Base-by-base conservation (phyloP, 345 rosid genomes). In the Salix caprea region DNA sequence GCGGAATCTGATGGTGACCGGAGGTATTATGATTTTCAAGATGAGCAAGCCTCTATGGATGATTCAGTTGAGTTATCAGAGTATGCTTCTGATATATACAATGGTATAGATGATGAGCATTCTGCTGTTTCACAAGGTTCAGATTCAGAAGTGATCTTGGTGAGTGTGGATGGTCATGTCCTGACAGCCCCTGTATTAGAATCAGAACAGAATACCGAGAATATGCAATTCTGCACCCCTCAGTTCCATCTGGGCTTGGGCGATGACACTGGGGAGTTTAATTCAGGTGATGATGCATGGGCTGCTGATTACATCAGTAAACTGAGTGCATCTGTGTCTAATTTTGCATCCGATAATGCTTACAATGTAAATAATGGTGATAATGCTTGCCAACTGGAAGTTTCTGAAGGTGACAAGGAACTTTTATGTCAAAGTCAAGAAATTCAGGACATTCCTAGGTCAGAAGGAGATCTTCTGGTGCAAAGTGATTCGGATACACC, bases 181-280 rank as follows among this genome's bases (percentile, higher is more conserved):
- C 74, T 94, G 72, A 92, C 90, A 36, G 98, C 98, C 0, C 97
- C 98, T 21, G 85, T 94, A 60, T 86, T 83, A 24, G 88, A 86
- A 42, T 90, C 92, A 11, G 96, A 94, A 73, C 83, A 80, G 83
- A 74, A 85, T 82, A 78, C 89, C 69, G 90, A 86, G 80, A 78
- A 85, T 86, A 80, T 90, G 77, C 87, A 87, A 78, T 78, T 89
- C 65, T 80, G 82, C 69, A 91, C 88, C 37, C 94, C 97, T 78
- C 94, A 86, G 77, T 89, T 92, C 80, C 97, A 91, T 88, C 80
- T 94, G n/a, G 96, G 94, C 18, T 93, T 90, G 4, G 93, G 89
- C 42, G 90, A 92, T 66, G 93, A 83, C 4, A 72, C 93, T n/a
- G 93, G 83, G 24, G 96, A 90, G 70, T 89, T 89, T 81, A 84